Conservation (phyloP, 495 filamentous ascomycete genomes). For the Trichoderma orchidacearum region DNA sequence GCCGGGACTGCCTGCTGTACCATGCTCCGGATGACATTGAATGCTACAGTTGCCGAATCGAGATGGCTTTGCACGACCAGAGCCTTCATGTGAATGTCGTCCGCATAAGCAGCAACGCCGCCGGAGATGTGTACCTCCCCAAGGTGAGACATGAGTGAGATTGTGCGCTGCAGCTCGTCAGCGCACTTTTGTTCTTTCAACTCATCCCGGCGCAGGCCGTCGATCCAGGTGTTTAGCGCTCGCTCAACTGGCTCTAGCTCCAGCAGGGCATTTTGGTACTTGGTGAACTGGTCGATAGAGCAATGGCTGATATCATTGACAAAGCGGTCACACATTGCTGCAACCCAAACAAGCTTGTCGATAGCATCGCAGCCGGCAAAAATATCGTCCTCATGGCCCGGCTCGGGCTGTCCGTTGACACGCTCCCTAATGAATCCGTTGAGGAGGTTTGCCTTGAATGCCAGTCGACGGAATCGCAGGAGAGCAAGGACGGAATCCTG, state of each 20-base stretch:
- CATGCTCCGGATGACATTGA: slow-evolving; percentile 48
- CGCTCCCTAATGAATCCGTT: slow-evolving; percentile 68
- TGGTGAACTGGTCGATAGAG: slow-evolving; percentile 60
- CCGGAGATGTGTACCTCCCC: slow-evolving; percentile 64
- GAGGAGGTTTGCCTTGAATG: slow-evolving; percentile 75
- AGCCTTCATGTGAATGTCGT: slow-evolving; percentile 60
- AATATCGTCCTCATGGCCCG: slow-evolving; percentile 53
- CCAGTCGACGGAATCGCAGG: slow-evolving; percentile 74
- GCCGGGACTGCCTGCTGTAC: slow-evolving; percentile 47
- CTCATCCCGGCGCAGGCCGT: slow-evolving; percentile 68
- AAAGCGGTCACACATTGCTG: slow-evolving; percentile 71
- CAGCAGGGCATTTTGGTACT: slow-evolving; percentile 62
- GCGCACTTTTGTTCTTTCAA: slow-evolving; percentile 73
- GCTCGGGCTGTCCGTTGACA: slow-evolving; percentile 38
- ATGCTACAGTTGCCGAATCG: slow-evolving; percentile 58
- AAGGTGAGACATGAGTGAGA: slow-evolving; percentile 75
- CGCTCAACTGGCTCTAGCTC: slow-evolving; percentile 90
- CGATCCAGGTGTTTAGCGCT: slow-evolving; percentile 79
- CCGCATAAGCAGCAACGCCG: slow-evolving; percentile 63
- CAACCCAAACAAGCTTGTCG: slow-evolving; percentile 77
- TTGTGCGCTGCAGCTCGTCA: slow-evolving; percentile 65
- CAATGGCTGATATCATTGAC: slow-evolving; percentile 63
- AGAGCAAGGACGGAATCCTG: slow-evolving; percentile 72
- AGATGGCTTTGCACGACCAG: slow-evolving; percentile 67
- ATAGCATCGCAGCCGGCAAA: slow-evolving; percentile 67